Conservation (phyloP, 1,139 yeast genomes). For the Candida buenavistaensis region DNA sequence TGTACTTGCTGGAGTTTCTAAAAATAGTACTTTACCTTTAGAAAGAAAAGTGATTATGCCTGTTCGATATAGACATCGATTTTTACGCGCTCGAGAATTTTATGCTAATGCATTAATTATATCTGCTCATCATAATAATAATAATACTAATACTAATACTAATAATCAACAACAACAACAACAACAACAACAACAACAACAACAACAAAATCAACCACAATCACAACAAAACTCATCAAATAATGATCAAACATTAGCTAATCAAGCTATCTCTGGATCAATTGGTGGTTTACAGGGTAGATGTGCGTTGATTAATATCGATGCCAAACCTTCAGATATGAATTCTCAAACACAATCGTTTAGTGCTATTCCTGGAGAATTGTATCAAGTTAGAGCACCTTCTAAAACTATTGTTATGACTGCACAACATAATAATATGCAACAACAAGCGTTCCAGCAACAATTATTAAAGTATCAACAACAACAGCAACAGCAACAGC, state of each 20-base stretch:
- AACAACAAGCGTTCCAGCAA: conserved; percentile 53
- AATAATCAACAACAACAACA: conserved; percentile 14
- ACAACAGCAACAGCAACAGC: conserved; percentile 41
- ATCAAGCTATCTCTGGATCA: conserved; percentile 53
- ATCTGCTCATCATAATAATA: conserved; percentile 25
- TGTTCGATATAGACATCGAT: conserved; percentile 65
- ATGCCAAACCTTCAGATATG: conserved; percentile 28
- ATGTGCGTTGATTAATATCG: conserved; percentile 72
- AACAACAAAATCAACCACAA: conserved; percentile 3
- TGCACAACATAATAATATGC: conserved; percentile 45
- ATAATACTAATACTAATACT: not conserved
- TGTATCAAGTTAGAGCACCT: conserved; percentile 64
- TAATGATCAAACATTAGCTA: conserved; percentile 41
- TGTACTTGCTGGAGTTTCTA: conserved; percentile 87
- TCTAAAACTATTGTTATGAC: conserved; percentile 48
- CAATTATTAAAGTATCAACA: conserved; percentile 47
- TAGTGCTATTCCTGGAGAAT: conserved; percentile 53
- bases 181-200: conserved; percentile 15
- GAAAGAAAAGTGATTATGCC: conserved; percentile 77
- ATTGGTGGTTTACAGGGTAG: conserved; percentile 77
- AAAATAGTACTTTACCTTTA: conserved; percentile 78
- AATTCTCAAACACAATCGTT: conserved; percentile 44
- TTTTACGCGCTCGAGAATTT: conserved; percentile 80
- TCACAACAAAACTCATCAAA: no score
- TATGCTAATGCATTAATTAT: conserved; percentile 62